Conservation (phyloP, 768 basidiomycete genomes). For the Lactarius akahatsu region DNA sequence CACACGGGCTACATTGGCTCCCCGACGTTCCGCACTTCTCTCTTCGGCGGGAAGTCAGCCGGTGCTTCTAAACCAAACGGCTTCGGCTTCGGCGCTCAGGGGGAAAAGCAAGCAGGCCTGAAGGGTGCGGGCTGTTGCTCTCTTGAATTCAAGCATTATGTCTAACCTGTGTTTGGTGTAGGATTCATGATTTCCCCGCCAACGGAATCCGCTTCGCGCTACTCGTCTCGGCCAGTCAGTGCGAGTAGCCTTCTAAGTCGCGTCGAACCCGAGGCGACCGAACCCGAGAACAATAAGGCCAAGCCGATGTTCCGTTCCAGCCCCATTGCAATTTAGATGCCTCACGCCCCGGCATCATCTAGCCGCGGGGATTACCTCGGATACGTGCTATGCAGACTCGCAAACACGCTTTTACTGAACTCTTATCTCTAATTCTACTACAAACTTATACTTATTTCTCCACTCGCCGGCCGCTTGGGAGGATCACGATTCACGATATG, state of each 20-base stretch:
- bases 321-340: constrained; percentile 34
- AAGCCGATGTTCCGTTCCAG: constrained; percentile 33
- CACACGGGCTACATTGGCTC: constrained; percentile 36
- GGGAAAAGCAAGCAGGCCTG: constrained; percentile 71
- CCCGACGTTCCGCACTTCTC: constrained; percentile 38
- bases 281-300: neutral
- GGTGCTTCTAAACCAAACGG: constrained; percentile 41
- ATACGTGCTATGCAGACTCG: neutral
- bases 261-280: neutral
- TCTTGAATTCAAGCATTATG: neutral
- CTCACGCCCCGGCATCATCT: neutral
- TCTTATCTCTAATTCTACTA: neutral
- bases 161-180: constrained; percentile 29
- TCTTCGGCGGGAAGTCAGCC: constrained; percentile 22
- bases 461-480: constrained; percentile 16
- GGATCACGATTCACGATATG: neutral
- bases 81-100: constrained; percentile 79
- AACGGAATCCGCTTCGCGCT: constrained; percentile 54
- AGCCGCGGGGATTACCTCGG: neutral
- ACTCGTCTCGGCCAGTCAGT: constrained; percentile 39
- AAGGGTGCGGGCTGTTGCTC: constrained; percentile 46
- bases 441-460: neutral
- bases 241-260: constrained; percentile 14
- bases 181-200: constrained; percentile 61
- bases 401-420: neutral